Evolutionary conservation across 306 rosid species (phyloP).

Genomic region (Gastrolobium bilobum): DNA sequence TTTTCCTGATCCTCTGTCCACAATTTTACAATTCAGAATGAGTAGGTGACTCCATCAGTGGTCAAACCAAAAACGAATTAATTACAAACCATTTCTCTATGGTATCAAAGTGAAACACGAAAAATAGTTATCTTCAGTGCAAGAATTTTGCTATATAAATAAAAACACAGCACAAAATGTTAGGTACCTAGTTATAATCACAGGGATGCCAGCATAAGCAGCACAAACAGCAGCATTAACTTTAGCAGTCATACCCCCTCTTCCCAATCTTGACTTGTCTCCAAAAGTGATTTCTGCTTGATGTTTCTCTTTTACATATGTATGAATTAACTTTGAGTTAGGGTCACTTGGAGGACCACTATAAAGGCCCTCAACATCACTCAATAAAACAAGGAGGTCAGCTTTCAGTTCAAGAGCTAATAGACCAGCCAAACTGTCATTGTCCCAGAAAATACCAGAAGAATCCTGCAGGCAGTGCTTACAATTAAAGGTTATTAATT

Average conservation of each 20-base stretch:
- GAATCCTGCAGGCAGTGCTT: conserved; percentile 78
- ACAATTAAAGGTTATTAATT: conserved; percentile 43
- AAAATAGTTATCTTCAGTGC: not conserved
- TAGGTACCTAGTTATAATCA: conserved; percentile 85
- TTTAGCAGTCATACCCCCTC: conserved; percentile 99
- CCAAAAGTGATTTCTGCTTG: conserved; percentile 89
- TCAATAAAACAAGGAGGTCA: conserved; percentile 89
- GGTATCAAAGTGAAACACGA: not conserved
- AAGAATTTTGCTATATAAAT: not conserved
- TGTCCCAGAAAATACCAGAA: conserved; percentile 97
- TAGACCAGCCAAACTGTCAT: conserved; percentile 94
- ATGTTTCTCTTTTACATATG: conserved; percentile 85
- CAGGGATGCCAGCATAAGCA: conserved; percentile 84
- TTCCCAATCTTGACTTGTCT: conserved; percentile 92
- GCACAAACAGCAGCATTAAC: conserved; percentile 89
- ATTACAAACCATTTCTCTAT: not conserved
- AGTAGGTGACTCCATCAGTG: not conserved
- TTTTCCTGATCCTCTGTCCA: not conserved
- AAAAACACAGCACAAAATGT: conserved; percentile 31
- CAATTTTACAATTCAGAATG: not conserved
- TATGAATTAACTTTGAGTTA: conserved; percentile 84
- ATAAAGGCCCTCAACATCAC: conserved; percentile 98
- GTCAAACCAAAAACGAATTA: conserved; percentile 30
- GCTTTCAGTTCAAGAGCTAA: conserved; percentile 92
- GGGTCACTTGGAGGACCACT: conserved; percentile 95